Base-by-base conservation (phyloP, 805 yeast species). In the Sugiyamaella chiloensis region DNA sequence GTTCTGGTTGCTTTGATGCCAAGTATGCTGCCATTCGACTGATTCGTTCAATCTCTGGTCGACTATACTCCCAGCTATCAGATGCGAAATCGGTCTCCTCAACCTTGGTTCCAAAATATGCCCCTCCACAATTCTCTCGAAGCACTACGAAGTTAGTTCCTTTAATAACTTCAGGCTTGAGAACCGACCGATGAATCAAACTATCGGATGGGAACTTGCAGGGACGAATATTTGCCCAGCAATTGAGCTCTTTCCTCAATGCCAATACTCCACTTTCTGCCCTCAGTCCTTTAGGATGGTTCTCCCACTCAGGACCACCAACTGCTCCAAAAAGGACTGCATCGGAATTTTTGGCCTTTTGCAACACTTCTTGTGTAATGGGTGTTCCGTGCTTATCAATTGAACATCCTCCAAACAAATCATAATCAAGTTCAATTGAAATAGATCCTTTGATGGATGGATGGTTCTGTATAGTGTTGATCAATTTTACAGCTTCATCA, bases 271-370 rank as follows among this genome's bases (percentile, higher is more conserved):
- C 98, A 69, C 87, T 96, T 68, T 90, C 98, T 44, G 98, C 98
- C 72, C 98, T 81, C 39, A 89, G 96, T 41, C 95, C 95, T 20
- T 95, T 24, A 12, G 76, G 63, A 44, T 96, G 96, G 23, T 96
- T 86, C 30, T 97, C 97, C 98, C 98, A 90, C 71, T 91, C 90
- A 53, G 98, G 98, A 31, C 98, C 98, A 55, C 98, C 98, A 30
- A 90, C 98, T 5, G 98, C 96, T 58, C 98, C 98, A 51, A 90
- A 74, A 55, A 90, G 72, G 12, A 90, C 95, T 16, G 97, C 98
- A 64, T 89, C 95, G 0, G 96, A 83, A 32, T 71, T 69, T 68
- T 86, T 87, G 23, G 96, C 78, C 8, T 95, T 87, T 41, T 70
- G 83, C 42, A 90, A 73, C 1, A 96, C 78, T 48, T 76, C 88